Percentiles rank a stretch among this genome's conserved stretches.
phyloP scores from a whole-genome alignment of 148 eudicot genomes.

The Rhododendron vialii region DNA sequence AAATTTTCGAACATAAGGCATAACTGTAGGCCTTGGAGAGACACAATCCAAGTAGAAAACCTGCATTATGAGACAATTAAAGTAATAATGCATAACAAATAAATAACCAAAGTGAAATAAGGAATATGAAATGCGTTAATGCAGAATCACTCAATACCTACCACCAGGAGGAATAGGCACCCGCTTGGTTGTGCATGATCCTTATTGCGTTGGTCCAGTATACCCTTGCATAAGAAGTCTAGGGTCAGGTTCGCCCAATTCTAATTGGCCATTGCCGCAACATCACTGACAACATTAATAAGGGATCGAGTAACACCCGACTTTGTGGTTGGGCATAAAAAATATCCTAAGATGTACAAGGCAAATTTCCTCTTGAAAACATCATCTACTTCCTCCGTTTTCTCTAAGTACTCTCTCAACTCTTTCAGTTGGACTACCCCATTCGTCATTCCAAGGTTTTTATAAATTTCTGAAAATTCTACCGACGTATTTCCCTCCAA shows the following conservation, averaged over 20 bases:
- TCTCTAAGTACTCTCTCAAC: not conserved
- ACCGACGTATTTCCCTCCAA: no score
- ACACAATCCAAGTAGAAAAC: not conserved
- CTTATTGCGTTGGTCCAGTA: not conserved
- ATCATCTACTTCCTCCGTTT: not conserved
- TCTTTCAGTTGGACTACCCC: not conserved
- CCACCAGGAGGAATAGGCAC: not conserved
- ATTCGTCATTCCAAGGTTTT: no score
- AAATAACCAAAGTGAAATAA: no score
- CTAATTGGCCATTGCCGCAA: not conserved
- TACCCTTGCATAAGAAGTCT: not conserved
- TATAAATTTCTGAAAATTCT: no score
- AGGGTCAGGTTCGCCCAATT: not conserved
- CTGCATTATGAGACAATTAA: not conserved
- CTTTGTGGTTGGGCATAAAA: not conserved
- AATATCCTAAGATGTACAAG: not conserved
- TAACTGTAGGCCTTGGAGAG: not conserved
- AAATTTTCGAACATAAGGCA: not conserved
- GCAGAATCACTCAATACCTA: no score
- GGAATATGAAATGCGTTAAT: no score
- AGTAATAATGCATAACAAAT: no score
- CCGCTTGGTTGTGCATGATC: not conserved
- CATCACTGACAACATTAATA: not conserved
- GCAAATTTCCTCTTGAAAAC: not conserved
- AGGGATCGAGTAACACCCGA: not conserved